Base-by-base conservation (phyloP, 495 filamentous ascomycete genomes). In the Xylaria venustula region DNA sequence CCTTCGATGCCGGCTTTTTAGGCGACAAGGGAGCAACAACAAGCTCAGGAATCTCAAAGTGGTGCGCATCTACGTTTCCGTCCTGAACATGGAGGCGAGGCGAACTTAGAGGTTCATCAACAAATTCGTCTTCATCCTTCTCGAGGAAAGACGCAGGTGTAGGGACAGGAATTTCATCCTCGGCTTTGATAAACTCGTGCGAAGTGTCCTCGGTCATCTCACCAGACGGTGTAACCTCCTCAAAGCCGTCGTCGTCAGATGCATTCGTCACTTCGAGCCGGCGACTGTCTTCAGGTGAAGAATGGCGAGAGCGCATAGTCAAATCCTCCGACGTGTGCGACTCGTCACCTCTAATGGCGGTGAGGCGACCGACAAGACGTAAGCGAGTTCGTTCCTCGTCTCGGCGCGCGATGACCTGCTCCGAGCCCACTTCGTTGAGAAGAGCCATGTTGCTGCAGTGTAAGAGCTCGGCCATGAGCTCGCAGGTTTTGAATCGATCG, bases 381-480 rank as follows among this genome's bases (percentile, higher is more conserved):
- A 97, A 75, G 36, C 83, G 81, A 60, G 93, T 90, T 25, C 94
- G 86, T 64, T 97, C 92, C 11, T 80, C 77, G 71, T 99, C 91
- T 53, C 95, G 83, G 42, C 87, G 81, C 64, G 81, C 87, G 32
- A 97, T 89, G 63, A 95, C 89, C 48, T 90, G 85, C 66, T 99
- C 94, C 30, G 91, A 92, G 22, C 95, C 95, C 15, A 87, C 79
- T 72, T 98, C 93, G 67, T 99, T 99, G 54, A 99, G 78, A 48
- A 99, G 79, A 7, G 88, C 92, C 94, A 99, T 99, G 67, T 99
- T 99, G 76, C 95, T 98, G 76, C 94, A 99, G 70, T 99, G 94
- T 34, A 99, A 76, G 45, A 99, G 79, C 68, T 99, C 94, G 2
- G 94, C 94, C 95, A 99, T 98, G 64, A 99, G 79, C 74, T 99